Evolutionary conservation across 352 stramenopile genomes (phyloP), one percentile per base, ranked within the genome.

Genomic region (Globisporangium nodosum): DNA sequence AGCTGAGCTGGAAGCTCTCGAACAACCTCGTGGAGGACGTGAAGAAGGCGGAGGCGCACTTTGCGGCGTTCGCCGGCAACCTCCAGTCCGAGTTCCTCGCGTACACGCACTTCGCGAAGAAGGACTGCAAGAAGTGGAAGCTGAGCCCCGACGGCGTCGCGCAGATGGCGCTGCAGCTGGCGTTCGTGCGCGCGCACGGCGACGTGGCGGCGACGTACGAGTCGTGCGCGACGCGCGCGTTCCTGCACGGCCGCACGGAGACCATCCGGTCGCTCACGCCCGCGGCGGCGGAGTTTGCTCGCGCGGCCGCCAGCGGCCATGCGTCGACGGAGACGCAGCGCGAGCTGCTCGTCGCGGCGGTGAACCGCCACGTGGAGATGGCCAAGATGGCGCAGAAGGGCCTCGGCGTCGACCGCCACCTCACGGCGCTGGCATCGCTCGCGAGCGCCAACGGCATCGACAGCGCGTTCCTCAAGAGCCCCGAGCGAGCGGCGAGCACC

Each of bases 91-190:
- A 93, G 52, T 87, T 90, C 58, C 59, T 97, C 18, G 64, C 91
- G 62, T 96, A 96, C 70, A 74, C 76, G 18, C 87, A 86, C 56
- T 96, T 96, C 63, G 90, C 87, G 7, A 97, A 97, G 67, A 85
- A 87, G 54, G 74, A 84, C 48, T 96, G 92, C 78, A 98, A 97
- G 69, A 69, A 79, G 45, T 97, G 87, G 85, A 94, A 95, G 60
- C 66, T 97, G 5, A 96, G 84, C 21, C 91, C 91, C 5, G 91
- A 98, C 58, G 90, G 90, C 20, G 73, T 93, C 15, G 89, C 87
- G 20, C 90, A 98, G 64, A 96, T 97, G 88, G 87, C 87, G 16
- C 77, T 97, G 43, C 92, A 98, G 68, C 66, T 97, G 13, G 90
- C 91, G 27, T 98, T 95, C 63, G 85, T 78, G 52, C 76, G 82